phyloP scores from a whole-genome alignment of 2,329 filamentous ascomycete species.

The Leptographium procerum region DNA sequence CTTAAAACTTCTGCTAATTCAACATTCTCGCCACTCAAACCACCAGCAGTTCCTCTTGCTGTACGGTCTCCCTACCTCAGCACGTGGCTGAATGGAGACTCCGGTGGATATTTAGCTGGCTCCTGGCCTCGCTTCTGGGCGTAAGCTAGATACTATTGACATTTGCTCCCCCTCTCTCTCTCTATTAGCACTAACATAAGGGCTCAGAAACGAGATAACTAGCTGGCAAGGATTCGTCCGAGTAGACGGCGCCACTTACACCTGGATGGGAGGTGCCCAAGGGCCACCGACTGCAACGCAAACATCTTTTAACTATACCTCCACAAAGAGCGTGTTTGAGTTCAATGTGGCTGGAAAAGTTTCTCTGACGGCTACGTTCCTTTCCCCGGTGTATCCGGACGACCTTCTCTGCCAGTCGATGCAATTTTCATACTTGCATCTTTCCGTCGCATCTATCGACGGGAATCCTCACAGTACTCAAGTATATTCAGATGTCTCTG shows the following conservation, averaged over 20 bases:
- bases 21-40: conserved; percentile 19
- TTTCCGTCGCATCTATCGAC: conserved; percentile 51
- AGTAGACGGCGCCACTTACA: conserved; percentile 53
- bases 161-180: background rate
- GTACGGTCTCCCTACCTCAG: conserved; percentile 67
- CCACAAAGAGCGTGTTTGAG: conserved; percentile 59
- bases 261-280: conserved; percentile 53
- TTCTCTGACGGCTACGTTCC: conserved; percentile 55
- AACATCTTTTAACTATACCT: conserved; percentile 56
- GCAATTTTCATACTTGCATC: conserved; percentile 58
- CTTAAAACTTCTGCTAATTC: conserved; percentile 6
- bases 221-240: conserved; percentile 60
- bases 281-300: conserved; percentile 44
- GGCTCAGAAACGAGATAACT: conserved; percentile 36
- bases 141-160: conserved; percentile 30
- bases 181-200: background rate
- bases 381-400: conserved; percentile 57
- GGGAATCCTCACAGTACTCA: conserved; percentile 52
- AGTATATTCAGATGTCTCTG: conserved; percentile 62
- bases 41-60: conserved; percentile 45
- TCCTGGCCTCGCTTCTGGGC: conserved; percentile 60
- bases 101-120: conserved; percentile 54
- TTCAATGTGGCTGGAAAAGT: conserved; percentile 52
- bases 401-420: conserved; percentile 59
- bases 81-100: conserved; percentile 54